Conservation (phyloP, 345 rosid genomes). For the Eucalyptus marginata region DNA sequence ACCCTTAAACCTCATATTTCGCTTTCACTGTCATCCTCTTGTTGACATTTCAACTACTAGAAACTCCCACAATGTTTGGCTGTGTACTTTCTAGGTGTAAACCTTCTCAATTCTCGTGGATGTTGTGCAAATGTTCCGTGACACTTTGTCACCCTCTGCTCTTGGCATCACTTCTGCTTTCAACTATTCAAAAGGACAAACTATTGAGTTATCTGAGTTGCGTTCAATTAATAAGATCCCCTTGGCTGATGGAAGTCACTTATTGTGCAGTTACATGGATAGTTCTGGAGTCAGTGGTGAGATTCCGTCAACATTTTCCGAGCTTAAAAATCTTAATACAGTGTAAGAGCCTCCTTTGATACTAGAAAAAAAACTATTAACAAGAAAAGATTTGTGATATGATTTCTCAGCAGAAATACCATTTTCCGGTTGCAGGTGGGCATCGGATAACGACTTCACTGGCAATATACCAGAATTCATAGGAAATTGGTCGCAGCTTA, state of each 20-base stretch:
- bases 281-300: background rate
- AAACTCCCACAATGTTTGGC: background rate
- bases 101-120: background rate
- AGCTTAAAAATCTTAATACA: background rate
- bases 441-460: background rate
- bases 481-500: background rate
- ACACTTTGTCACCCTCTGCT: background rate
- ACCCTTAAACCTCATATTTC: background rate
- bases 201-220: background rate
- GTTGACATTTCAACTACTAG: background rate
- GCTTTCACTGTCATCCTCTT: background rate
- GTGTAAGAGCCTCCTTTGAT: background rate
- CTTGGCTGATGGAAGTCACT: background rate
- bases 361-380: background rate
- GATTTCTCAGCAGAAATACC: background rate
- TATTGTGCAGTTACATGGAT: background rate
- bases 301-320: background rate
- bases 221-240: background rate
- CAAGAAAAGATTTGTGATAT: background rate
- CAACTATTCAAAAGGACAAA: background rate
- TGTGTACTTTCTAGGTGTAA: background rate
- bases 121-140: background rate
- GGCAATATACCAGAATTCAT: background rate
- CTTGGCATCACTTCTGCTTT: background rate
- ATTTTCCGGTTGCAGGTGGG: background rate